A percentile compares a stretch with the other conserved stretches of the same genome.
phyloP scores from a whole-genome alignment of 352 stramenopile genomes.

The Pythium sp. region DNA sequence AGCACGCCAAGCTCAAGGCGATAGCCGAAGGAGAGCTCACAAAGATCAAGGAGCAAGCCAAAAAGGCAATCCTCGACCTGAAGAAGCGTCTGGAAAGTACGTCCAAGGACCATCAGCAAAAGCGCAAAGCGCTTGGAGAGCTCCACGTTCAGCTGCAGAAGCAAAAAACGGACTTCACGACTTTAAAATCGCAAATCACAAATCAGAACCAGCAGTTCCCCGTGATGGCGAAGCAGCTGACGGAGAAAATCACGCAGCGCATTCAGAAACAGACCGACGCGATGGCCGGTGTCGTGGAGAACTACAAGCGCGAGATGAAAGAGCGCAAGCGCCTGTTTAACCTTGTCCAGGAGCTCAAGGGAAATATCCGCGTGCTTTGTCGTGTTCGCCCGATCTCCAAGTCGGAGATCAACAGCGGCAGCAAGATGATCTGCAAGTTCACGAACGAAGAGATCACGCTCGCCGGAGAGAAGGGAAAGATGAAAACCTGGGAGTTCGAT shows the following conservation, averaged over 20 bases:
- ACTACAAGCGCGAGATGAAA: slow-evolving; percentile 88
- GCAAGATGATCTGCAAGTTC: slow-evolving; percentile 84
- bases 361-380: slow-evolving; percentile 97
- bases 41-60: slow-evolving; percentile 88
- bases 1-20: slow-evolving; percentile 72
- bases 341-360: slow-evolving; percentile 94
- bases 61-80: slow-evolving; percentile 83
- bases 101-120: slow-evolving; percentile 57
- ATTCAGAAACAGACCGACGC: slow-evolving; percentile 72
- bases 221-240: slow-evolving; percentile 60
- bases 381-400: slow-evolving; percentile 93
- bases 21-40: slow-evolving; percentile 68
- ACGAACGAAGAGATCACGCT: slow-evolving; percentile 78
- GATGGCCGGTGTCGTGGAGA: slow-evolving; percentile 84
- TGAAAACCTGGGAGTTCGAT: slow-evolving; percentile 86
- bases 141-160: slow-evolving; percentile 47
- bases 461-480: slow-evolving; percentile 77
- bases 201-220: slow-evolving; percentile 57
- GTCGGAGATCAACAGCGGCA: slow-evolving; percentile 59
- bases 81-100: slow-evolving; percentile 71
- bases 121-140: slow-evolving; percentile 37
- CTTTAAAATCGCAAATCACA: slow-evolving; percentile 54
- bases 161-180: slow-evolving; percentile 49
- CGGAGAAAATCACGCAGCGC: slow-evolving; percentile 67
- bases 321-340: slow-evolving; percentile 93